Conservation (phyloP, 371 early-diverging fungal species). For the Syncephalastrum contaminatum region DNA sequence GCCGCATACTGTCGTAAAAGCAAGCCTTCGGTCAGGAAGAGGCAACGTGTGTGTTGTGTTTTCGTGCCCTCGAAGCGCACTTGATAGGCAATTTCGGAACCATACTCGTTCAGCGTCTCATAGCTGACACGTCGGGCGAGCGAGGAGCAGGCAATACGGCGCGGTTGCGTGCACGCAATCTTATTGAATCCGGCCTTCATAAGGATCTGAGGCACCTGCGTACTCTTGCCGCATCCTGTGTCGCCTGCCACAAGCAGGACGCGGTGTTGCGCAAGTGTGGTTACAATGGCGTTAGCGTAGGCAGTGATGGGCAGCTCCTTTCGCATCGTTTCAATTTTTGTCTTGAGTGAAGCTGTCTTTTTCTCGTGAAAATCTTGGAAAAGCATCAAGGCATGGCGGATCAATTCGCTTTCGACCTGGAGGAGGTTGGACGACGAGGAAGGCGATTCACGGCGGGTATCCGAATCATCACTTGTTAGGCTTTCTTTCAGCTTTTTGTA, state of each 20-base stretch:
- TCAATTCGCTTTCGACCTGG: slow-evolving; percentile 39
- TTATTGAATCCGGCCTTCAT: slow-evolving; percentile 66
- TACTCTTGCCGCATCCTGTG: slow-evolving; percentile 84
- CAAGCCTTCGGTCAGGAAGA: slow-evolving; percentile 69
- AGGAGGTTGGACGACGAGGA: slow-evolving; percentile 1
- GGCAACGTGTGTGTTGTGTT: slow-evolving; percentile 54
- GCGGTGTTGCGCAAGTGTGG: slow-evolving; percentile 52
- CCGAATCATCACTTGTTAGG: slow-evolving; percentile 5
- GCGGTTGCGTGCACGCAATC: slow-evolving; percentile 93
- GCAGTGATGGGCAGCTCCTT: slow-evolving; percentile 58
- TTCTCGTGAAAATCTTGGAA: slow-evolving; percentile 60
- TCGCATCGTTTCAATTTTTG: slow-evolving; percentile 56
- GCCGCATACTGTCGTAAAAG: slow-evolving; percentile 62
- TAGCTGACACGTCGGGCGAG: slow-evolving; percentile 80
- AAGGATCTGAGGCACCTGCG: slow-evolving; percentile 83
- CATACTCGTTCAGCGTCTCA: slow-evolving; percentile 65
- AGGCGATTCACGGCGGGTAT: too few relatives aligned
- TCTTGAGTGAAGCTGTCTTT: slow-evolving; percentile 34
- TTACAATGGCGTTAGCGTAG: slow-evolving; percentile 59
- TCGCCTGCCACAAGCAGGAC: slow-evolving; percentile 71
- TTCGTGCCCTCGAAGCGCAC: slow-evolving; percentile 71
- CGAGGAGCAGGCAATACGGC: slow-evolving; percentile 88
- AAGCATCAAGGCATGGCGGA: slow-evolving; percentile 52
- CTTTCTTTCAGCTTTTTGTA: slow-evolving; percentile 32
- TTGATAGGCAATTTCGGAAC: slow-evolving; percentile 69